Percentiles rank a stretch among this genome's conserved stretches.
phyloP scores from a whole-genome alignment of 2,329 filamentous ascomycete species.

The Exophiala viscosa region DNA sequence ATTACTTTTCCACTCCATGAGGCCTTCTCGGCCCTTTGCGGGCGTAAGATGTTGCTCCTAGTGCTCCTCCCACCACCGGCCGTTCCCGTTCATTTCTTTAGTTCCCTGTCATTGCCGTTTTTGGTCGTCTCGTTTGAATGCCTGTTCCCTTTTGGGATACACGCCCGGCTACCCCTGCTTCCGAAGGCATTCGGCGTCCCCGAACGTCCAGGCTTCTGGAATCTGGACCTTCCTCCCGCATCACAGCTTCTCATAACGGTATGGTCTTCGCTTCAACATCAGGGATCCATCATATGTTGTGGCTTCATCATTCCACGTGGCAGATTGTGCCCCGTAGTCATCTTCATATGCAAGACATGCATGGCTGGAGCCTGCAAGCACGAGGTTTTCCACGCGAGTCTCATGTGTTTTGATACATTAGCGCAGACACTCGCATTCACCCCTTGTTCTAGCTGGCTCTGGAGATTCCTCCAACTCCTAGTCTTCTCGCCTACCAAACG shows the following conservation, averaged over 20 bases:
- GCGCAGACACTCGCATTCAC: not conserved
- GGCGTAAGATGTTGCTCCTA: not conserved
- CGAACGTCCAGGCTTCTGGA: constrained; percentile 8
- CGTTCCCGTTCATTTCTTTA: not conserved
- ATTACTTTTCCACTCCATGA: not conserved
- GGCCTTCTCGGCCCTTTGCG: not conserved
- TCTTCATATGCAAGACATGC: constrained; percentile 16
- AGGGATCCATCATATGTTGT: constrained; percentile 4
- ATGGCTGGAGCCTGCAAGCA: constrained; percentile 8
- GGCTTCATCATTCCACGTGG: constrained; percentile 16
- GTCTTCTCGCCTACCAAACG: constrained; percentile 5
- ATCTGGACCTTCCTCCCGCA: not conserved
- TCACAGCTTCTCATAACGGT: constrained; percentile 7
- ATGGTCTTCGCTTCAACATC: constrained; percentile 8
- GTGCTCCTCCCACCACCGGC: not conserved
- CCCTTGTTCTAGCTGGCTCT: not conserved
- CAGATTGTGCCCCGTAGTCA: constrained; percentile 5
- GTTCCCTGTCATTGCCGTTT: constrained; percentile 2
- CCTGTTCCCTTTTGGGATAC: constrained; percentile 12
- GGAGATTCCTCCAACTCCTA: not conserved
- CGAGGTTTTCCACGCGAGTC: not conserved
- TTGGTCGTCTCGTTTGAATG: constrained; percentile 5
- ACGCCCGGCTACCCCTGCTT: constrained; percentile 7
- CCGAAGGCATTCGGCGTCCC: constrained; percentile 5
- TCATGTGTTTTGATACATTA: too few relatives aligned